Evolutionary conservation across 192 early-diverging fungal species (phyloP).

Genomic region (Coemansia guatemalensis): DNA sequence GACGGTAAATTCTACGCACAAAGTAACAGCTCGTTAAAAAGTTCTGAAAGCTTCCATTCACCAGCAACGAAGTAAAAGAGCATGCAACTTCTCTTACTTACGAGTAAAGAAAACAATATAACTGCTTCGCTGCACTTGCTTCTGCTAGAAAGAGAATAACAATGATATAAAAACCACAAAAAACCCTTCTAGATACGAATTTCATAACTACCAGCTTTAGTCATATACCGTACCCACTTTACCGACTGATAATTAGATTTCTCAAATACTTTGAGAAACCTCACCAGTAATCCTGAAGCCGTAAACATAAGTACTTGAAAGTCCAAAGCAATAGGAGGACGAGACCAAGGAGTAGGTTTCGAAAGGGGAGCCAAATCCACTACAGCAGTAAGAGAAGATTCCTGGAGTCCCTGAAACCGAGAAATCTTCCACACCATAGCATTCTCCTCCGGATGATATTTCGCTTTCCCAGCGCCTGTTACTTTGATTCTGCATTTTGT

Average conservation of each 20-base stretch:
- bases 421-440: constrained; percentile 92
- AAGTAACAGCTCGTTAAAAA: too few relatives aligned
- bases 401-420: constrained; percentile 88
- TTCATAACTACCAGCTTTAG: constrained; percentile 71
- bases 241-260: constrained; percentile 94
- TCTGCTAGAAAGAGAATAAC: too few relatives aligned
- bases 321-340: constrained; percentile 94
- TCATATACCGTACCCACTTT: constrained; percentile 99
- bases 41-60: too few relatives aligned
- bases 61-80: too few relatives aligned
- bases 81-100: too few relatives aligned
- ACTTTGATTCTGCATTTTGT: constrained; percentile 80
- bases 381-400: constrained; percentile 77
- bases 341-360: constrained; percentile 85
- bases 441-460: constrained; percentile 94
- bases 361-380: constrained; percentile 83
- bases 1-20: too few relatives aligned
- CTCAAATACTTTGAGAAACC: constrained; percentile 98
- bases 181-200: constrained; percentile 30
- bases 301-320: constrained; percentile 93
- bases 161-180: background rate
- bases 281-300: constrained; percentile 90
- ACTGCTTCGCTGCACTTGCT: too few relatives aligned
- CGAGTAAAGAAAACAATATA: background rate
- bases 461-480: constrained; percentile 77